phyloP scores from a whole-genome alignment of 73 alveolate genomes.

The Halteria grandinella region DNA sequence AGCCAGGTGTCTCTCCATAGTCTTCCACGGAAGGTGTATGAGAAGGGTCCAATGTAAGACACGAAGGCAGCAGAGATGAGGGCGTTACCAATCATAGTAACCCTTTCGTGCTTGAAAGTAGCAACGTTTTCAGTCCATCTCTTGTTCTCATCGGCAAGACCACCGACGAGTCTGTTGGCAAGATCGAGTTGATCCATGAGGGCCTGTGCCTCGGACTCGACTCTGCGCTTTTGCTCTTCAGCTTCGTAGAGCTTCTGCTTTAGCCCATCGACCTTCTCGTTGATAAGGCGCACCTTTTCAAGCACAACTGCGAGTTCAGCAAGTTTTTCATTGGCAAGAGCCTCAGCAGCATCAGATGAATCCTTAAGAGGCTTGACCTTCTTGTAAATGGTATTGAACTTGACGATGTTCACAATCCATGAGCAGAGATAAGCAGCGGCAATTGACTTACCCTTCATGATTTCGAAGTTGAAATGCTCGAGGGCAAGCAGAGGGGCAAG shows the following conservation, averaged over 20 bases:
- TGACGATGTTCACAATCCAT: constrained; percentile 94
- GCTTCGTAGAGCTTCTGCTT: constrained; percentile 92
- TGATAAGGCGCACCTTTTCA: constrained; percentile 91
- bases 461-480: constrained; percentile 77
- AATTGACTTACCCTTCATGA: constrained; percentile 78
- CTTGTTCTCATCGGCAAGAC: constrained; percentile 96
- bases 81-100: constrained; percentile 97
- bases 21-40: constrained; percentile 92
- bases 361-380: constrained; percentile 98
- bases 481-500: constrained; percentile 72
- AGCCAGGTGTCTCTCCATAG: constrained; percentile 94
- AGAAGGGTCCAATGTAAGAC: constrained; percentile 99
- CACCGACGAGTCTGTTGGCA: constrained; percentile 97
- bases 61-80: constrained; percentile 99
- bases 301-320: constrained; percentile 93
- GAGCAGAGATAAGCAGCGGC: constrained; percentile 92
- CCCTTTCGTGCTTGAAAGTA: constrained; percentile 86
- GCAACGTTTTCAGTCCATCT: constrained; percentile 97
- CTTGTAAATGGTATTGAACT: constrained; percentile 95
- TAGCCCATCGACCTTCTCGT: constrained; percentile 92
- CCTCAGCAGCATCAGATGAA: constrained; percentile 95
- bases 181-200: constrained; percentile 89
- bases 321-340: constrained; percentile 86
- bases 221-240: constrained; percentile 88
- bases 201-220: constrained; percentile 95